A percentile compares a stretch with the other conserved stretches of the same genome.
These are phyloP conservation scores for Rhodosporidiobolus sp. DNA, from an alignment of 768 basidiomycete genomes.

Conservation along the genomic window DNA sequence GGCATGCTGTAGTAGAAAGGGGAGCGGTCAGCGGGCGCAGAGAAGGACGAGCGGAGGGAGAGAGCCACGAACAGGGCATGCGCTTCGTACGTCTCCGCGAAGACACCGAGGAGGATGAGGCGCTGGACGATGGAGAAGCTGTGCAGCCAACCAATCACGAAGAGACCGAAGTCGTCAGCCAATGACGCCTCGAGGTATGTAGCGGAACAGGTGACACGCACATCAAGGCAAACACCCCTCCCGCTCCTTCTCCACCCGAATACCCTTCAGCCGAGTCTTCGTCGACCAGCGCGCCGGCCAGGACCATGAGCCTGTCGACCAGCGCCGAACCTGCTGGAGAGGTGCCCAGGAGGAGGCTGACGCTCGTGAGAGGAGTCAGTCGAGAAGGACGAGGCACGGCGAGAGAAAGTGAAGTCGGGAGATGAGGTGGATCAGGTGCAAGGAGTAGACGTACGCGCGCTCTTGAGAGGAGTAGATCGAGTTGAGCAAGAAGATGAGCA, in stretches of 20 bases:
- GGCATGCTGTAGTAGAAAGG: slow-evolving; percentile 7
- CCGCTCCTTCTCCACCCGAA: no score
- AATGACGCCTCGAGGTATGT: rapidly evolving
- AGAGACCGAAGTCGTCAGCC: neutral
- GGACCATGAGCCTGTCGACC: slow-evolving; percentile 23
- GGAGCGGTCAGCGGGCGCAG: no score
- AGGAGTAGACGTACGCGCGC: slow-evolving; percentile 6
- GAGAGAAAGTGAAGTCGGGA: no score
- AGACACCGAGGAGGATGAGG: slow-evolving; percentile 7
- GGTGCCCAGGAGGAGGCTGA: slow-evolving; percentile 23
- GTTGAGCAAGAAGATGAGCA: slow-evolving; percentile 36
- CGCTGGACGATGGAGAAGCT: slow-evolving; percentile 33
- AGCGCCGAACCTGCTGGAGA: slow-evolving; percentile 14
- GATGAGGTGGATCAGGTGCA: neutral
- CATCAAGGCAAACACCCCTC: slow-evolving; percentile 10
- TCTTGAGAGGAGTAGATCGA: slow-evolving; percentile 4
- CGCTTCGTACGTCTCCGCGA: neutral
- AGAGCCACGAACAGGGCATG: slow-evolving; percentile 7
- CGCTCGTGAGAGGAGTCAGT: slow-evolving; percentile 1
- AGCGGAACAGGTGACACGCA: neutral
- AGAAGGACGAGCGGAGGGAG: neutral
- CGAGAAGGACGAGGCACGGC: neutral
- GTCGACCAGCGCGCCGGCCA: slow-evolving; percentile 11
- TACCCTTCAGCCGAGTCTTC: slow-evolving; percentile 6
- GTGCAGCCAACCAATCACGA: neutral